phyloP scores from a whole-genome alignment of 345 rosid species.

The Populus davidiana region DNA sequence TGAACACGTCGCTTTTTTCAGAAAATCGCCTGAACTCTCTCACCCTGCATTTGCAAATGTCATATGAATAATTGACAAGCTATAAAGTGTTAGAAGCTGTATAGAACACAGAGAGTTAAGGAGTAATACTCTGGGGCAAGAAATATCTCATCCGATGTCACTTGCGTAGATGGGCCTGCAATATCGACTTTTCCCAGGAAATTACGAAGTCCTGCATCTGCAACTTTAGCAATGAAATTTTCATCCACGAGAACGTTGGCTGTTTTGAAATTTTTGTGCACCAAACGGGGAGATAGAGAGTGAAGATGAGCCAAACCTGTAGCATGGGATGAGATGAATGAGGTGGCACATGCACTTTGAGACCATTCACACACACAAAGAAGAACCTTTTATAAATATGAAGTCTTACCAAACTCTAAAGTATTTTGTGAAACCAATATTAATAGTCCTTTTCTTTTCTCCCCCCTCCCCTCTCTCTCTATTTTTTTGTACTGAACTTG shows the following conservation, averaged over 20 bases:
- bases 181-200: slow-evolving; percentile 65
- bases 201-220: slow-evolving; percentile 84
- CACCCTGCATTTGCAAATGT: slow-evolving; percentile 46
- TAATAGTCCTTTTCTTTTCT: neutral
- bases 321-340: slow-evolving; percentile 24
- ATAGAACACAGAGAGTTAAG: slow-evolving; percentile 1
- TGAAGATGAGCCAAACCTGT: slow-evolving; percentile 94
- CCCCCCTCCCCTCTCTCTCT: neutral
- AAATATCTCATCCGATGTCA: slow-evolving; percentile 69
- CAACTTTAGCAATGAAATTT: slow-evolving; percentile 82
- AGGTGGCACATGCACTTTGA: slow-evolving; percentile 25
- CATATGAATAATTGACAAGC: slow-evolving; percentile 8
- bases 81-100: neutral
- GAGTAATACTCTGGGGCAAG: slow-evolving; percentile 74
- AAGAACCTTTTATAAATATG: neutral
- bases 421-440: slow-evolving; percentile 13
- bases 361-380: slow-evolving; percentile 10
- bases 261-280: slow-evolving; percentile 90
- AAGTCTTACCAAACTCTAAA: slow-evolving; percentile 25
- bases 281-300: slow-evolving; percentile 67
- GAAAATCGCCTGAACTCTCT: slow-evolving; percentile 81
- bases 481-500: neutral
- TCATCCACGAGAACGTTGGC: slow-evolving; percentile 93
- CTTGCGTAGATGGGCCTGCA: slow-evolving; percentile 79
- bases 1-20: slow-evolving; percentile 82